Conservation (phyloP, 768 basidiomycete genomes). For the Plicaturopsis crispa region DNA sequence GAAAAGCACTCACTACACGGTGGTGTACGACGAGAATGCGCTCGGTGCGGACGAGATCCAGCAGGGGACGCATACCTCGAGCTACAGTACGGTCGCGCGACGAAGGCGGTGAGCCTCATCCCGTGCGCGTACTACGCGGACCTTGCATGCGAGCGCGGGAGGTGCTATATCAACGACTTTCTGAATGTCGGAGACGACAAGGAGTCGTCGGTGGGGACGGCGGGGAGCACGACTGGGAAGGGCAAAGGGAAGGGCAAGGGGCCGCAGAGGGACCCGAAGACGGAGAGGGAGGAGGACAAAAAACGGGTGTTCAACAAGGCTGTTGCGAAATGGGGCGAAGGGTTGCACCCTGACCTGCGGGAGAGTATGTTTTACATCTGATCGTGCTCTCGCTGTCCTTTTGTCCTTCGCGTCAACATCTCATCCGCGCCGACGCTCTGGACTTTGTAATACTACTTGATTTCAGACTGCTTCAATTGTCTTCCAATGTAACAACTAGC, state of each 20-base stretch:
- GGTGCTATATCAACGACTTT: slow-evolving; percentile 71
- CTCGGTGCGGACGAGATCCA: slow-evolving; percentile 70
- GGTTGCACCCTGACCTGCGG: slow-evolving; percentile 47
- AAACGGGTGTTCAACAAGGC: slow-evolving; percentile 32
- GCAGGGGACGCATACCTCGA: slow-evolving; percentile 57
- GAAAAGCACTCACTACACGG: slow-evolving; percentile 70
- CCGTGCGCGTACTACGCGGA: slow-evolving; percentile 81
- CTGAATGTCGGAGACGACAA: slow-evolving; percentile 45
- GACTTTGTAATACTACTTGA: too few relatives aligned
- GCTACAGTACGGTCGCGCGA: slow-evolving; percentile 77
- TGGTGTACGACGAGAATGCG: slow-evolving; percentile 70
- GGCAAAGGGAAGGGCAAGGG: slow-evolving; percentile 25
- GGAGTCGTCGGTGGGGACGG: slow-evolving; percentile 20
- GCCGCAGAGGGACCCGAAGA: slow-evolving; percentile 6
- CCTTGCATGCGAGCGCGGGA: slow-evolving; percentile 73
- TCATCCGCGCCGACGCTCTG: too few relatives aligned
- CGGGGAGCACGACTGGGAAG: slow-evolving; percentile 27
- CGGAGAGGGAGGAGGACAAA: slow-evolving; percentile 24
- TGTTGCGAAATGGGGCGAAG: slow-evolving; percentile 39
- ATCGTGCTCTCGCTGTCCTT: slow-evolving; percentile 6
- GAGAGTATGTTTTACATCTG: slow-evolving; percentile 75
- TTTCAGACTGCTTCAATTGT: too few relatives aligned
- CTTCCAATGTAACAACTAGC: too few relatives aligned
- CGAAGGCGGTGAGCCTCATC: slow-evolving; percentile 74
- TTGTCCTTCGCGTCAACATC: too few relatives aligned